Evolutionary conservation across 129 eudicot species (phyloP).

Genomic region (Chrysanthemum makinoi): DNA sequence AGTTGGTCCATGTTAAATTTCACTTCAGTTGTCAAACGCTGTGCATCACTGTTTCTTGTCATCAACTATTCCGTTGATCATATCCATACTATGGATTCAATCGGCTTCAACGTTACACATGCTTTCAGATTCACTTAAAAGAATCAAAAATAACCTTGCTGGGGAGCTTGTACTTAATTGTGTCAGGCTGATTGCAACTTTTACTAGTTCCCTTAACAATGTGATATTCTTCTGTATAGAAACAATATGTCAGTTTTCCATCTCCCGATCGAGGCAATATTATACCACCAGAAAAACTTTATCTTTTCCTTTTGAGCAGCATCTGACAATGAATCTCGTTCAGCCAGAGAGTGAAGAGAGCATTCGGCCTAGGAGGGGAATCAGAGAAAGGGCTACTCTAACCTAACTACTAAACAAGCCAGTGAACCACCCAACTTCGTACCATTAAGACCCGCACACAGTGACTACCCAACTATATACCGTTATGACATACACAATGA

Average conservation of each 20-base stretch:
- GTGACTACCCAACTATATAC: too few species aligned
- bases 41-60: background rate
- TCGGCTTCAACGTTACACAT: slow-evolving; percentile 2
- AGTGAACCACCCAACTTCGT: too few species aligned
- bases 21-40: background rate
- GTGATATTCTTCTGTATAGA: slow-evolving; percentile 6
- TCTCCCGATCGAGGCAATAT: slow-evolving; percentile 2
- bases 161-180: slow-evolving; percentile 14
- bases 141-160: background rate
- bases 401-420: too few species aligned
- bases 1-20: background rate
- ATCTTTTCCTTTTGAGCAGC: slow-evolving; percentile 29
- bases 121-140: slow-evolving; percentile 6
- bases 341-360: background rate
- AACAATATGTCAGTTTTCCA: slow-evolving; percentile 17
- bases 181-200: slow-evolving; percentile 13
- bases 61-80: slow-evolving; percentile 7
- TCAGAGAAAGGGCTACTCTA: too few species aligned
- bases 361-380: slow-evolving; percentile 21
- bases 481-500: too few species aligned
- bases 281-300: slow-evolving; percentile 11
- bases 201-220: background rate
- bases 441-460: too few species aligned
- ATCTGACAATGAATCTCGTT: slow-evolving; percentile 21
- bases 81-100: background rate